These are phyloP conservation scores for Fusarium tanahbumbuense DNA, from an alignment of 2,329 filamentous ascomycete genomes.

Conservation along the genomic window DNA sequence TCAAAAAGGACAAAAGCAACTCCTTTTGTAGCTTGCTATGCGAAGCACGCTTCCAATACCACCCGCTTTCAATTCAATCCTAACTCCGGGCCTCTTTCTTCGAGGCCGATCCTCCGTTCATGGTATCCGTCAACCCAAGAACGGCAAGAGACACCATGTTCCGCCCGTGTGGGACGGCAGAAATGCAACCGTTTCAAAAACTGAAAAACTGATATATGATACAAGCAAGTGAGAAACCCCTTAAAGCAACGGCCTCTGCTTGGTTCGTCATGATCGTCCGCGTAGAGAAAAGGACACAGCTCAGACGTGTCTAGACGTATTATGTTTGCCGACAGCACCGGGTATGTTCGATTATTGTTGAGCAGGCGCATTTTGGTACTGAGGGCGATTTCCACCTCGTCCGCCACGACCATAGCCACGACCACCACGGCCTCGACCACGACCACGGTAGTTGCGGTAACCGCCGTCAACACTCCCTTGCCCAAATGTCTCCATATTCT, in stretches of 20 bases:
- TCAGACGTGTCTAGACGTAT: slow-evolving; percentile 6
- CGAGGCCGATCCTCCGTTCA: slow-evolving; percentile 28
- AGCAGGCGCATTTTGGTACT: slow-evolving; percentile 47
- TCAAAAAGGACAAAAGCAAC: slow-evolving; percentile 44
- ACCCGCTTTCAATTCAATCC: slow-evolving; percentile 44
- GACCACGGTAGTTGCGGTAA: slow-evolving; percentile 81
- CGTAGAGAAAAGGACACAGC: slow-evolving; percentile 2
- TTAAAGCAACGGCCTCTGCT: slow-evolving; percentile 12
- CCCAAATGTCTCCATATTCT: slow-evolving; percentile 97
- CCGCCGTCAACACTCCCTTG: slow-evolving; percentile 92
- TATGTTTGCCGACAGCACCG: background rate
- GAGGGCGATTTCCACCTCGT: slow-evolving; percentile 52
- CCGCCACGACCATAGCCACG: slow-evolving; percentile 56
- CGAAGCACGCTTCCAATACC: slow-evolving; percentile 32
- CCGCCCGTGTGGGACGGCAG: slow-evolving; percentile 26
- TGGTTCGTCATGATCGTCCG: slow-evolving; percentile 20
- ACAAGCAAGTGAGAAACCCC: slow-evolving; percentile 38
- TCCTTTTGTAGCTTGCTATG: slow-evolving; percentile 34
- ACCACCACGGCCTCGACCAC: slow-evolving; percentile 72
- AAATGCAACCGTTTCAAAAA: slow-evolving; percentile 41
- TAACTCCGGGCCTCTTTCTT: slow-evolving; percentile 45
- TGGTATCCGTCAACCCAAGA: slow-evolving; percentile 32
- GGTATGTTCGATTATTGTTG: slow-evolving; percentile 42
- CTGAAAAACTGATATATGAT: slow-evolving; percentile 49
- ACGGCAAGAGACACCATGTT: slow-evolving; percentile 24